These are phyloP conservation scores for Chrysoporthe deuterocubensis DNA, from an alignment of 2,329 filamentous ascomycete genomes.

Conservation along the genomic window DNA sequence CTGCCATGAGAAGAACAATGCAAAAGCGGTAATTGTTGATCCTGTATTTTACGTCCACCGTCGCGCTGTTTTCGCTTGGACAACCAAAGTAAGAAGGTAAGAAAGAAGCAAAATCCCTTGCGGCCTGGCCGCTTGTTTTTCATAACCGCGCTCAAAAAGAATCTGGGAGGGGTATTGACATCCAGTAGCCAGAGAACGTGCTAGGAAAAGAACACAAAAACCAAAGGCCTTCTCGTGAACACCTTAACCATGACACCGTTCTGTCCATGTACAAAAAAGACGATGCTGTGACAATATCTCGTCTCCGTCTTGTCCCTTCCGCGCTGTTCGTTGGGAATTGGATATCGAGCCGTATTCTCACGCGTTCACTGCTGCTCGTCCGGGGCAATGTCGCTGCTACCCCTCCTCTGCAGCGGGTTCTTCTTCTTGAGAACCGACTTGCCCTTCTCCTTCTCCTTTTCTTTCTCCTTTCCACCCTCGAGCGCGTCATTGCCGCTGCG, in stretches of 20 bases:
- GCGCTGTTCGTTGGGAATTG: background rate
- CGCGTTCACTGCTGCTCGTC: slow-evolving; percentile 18
- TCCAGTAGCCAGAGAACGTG: background rate
- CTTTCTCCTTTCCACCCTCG: slow-evolving; percentile 20
- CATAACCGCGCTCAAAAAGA: background rate
- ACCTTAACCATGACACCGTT: background rate
- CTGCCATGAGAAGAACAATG: background rate
- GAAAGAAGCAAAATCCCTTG: background rate
- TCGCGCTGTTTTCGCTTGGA: background rate
- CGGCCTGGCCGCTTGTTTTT: slow-evolving; percentile 5
- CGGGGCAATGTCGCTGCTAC: slow-evolving; percentile 16
- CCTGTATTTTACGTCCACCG: background rate
- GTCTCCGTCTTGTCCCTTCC: background rate
- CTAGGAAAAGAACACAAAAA: background rate
- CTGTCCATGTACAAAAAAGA: slow-evolving; percentile 1
- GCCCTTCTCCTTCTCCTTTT: slow-evolving; percentile 26
- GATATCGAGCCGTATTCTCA: background rate
- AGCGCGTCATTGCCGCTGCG: slow-evolving; percentile 19
- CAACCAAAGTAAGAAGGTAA: background rate
- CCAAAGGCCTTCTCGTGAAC: background rate
- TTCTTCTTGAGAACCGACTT: slow-evolving; percentile 30
- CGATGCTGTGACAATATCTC: background rate
- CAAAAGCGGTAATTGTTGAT: background rate
- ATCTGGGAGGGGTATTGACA: background rate
- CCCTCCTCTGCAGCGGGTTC: slow-evolving; percentile 38